Base-by-base conservation (phyloP, 306 rosid genomes). In the Lathyrus aphaca region DNA sequence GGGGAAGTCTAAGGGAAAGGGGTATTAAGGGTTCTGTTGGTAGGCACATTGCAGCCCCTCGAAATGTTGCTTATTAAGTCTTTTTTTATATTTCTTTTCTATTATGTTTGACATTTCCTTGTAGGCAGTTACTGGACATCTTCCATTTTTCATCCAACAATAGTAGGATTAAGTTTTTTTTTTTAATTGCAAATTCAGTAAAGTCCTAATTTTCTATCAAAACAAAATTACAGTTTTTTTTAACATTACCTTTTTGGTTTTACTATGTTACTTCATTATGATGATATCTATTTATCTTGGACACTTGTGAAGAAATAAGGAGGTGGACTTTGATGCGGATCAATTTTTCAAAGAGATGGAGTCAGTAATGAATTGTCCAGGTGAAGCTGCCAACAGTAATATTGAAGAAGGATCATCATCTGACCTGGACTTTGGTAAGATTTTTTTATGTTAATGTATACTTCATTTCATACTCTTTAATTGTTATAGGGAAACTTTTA, bases 391-490 rank as follows among this genome's bases (percentile, higher is more conserved):
- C 48, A 37, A 75, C 37, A 60, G 79, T 70, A 78, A 81, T 71
- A 75, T 71, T 72, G 95, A 83, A 71, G 96, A 87, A 72, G 91
- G 87, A 53, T 83, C 89, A 0, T 88, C 96, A 8, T 90, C 97
- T 4, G 97, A 91, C 77, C 71, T 82, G 77, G 96, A 89, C 77
- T 86, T 94, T 14, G 92, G 99, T 94, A 78, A 79, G 83, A 54
- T 72, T 55, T 72, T 55, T 76, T 30, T 44, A 17, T 21, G 60
- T 12, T 35, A 54, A 44, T 74, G 37, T 19, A 59, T 49, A 56
- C n/a, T n/a, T n/a, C n/a, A n/a, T 21, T 54, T 42, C 17, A 23
- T 56, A 18, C 42, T 17, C 62, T 51, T 44, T 10, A 17, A 19
- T 55, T 55, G 8, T 37, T 54, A 10, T 53, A 46, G 45, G 23